A percentile compares a stretch with the other conserved stretches of the same genome.
Evolutionary conservation across 495 filamentous ascomycete genomes (phyloP).

Genomic region (Tuber aestivum): DNA sequence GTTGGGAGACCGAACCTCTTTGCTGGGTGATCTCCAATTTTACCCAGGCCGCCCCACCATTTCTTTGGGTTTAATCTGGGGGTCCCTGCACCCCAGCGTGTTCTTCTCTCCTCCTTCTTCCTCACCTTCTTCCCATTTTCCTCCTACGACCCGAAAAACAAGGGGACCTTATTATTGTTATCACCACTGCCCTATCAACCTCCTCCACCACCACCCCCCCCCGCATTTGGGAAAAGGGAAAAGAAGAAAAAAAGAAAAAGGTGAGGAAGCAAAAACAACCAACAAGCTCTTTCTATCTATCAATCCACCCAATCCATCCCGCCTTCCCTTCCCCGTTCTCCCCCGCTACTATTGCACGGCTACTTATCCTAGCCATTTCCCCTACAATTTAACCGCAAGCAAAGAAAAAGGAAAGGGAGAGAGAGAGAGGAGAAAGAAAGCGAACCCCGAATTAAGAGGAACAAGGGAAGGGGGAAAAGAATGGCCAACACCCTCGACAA

Average conservation of each 20-base stretch:
- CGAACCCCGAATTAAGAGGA: background rate
- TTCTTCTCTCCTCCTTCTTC: slow-evolving; percentile 1
- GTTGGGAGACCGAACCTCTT: background rate
- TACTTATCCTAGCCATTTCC: background rate
- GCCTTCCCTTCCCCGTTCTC: background rate
- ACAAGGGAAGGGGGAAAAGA: background rate
- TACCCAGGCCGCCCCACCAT: slow-evolving; percentile 11
- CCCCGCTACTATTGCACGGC: background rate
- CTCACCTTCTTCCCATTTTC: background rate
- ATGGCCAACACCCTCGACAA: slow-evolving; percentile 27
- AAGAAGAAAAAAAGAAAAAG: background rate
- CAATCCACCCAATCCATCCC: background rate
- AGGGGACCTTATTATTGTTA: background rate
- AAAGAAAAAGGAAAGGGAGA: background rate
- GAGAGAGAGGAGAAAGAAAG: background rate
- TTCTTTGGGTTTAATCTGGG: slow-evolving; percentile 10
- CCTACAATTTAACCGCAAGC: background rate
- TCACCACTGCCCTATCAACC: background rate
- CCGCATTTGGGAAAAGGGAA: background rate
- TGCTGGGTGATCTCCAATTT: slow-evolving; percentile 15
- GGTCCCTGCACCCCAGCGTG: background rate
- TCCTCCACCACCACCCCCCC: background rate
- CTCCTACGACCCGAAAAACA: background rate
- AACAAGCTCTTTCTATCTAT: background rate
- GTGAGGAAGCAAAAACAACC: background rate